Evolutionary conservation across 768 basidiomycete species (phyloP).

Genomic region (Pleurotus platypus): DNA sequence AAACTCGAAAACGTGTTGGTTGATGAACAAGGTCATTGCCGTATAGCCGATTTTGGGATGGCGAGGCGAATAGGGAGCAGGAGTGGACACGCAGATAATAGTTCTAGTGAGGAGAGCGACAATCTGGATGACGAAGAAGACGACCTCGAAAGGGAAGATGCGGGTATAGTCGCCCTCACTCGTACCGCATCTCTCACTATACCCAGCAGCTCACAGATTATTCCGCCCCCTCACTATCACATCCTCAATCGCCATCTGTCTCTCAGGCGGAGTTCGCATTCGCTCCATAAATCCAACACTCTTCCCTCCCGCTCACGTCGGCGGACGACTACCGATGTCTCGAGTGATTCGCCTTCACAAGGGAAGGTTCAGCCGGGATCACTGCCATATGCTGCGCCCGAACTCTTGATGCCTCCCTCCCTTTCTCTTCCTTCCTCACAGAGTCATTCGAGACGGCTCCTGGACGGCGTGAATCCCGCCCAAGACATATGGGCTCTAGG

Average conservation of each 20-base stretch:
- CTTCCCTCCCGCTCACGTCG: background rate
- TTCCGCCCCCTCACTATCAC: background rate
- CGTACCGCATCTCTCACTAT: slow-evolving; percentile 7
- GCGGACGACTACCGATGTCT: background rate
- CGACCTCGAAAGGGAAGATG: slow-evolving; percentile 19
- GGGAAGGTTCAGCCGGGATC: slow-evolving; percentile 67
- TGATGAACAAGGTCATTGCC: slow-evolving; percentile 84
- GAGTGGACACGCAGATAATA: background rate
- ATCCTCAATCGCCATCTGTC: slow-evolving; percentile 5
- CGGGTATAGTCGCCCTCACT: slow-evolving; percentile 22
- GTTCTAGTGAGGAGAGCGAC: slow-evolving; percentile 24
- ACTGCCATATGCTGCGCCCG: slow-evolving; percentile 87
- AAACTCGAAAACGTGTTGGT: slow-evolving; percentile 97
- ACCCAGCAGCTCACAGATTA: background rate
- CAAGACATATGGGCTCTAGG: slow-evolving; percentile 98
- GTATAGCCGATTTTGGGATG: slow-evolving; percentile 84
- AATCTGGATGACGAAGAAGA: slow-evolving; percentile 34
- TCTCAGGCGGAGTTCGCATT: slow-evolving; percentile 1
- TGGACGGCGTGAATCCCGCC: slow-evolving; percentile 53
- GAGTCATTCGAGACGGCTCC: slow-evolving; percentile 20
- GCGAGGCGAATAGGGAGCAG: slow-evolving; percentile 52
- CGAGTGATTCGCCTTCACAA: background rate
- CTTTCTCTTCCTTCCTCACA: background rate
- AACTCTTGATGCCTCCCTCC: slow-evolving; percentile 65
- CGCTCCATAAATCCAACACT: background rate